Percentiles rank a stretch among this genome's conserved stretches.
Evolutionary conservation across 495 filamentous ascomycete species (phyloP).

Genomic region (Hypomontagnella submonticulosa): DNA sequence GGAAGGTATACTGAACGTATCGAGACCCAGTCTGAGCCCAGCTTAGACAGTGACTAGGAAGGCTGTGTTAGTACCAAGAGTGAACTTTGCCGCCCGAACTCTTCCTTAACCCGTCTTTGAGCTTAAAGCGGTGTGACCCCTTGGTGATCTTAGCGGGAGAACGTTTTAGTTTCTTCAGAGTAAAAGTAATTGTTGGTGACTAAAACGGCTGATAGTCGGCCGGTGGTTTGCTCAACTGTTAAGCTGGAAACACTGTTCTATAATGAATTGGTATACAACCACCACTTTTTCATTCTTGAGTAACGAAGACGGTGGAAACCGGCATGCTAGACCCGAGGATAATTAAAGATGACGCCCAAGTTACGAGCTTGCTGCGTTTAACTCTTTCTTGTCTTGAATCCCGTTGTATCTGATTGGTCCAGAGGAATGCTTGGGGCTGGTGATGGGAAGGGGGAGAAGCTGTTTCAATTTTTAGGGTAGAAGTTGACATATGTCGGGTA

Average conservation of each 20-base stretch:
- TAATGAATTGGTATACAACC: slow-evolving; percentile 1
- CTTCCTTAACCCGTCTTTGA: slow-evolving; percentile 11
- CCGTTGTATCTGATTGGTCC: slow-evolving; percentile 24
- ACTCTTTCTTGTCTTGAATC: slow-evolving; percentile 7
- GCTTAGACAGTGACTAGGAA: slow-evolving; percentile 2
- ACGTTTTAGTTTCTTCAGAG: slow-evolving; percentile 2
- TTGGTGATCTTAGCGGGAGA: slow-evolving; percentile 5
- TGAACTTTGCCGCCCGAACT: slow-evolving; percentile 17
- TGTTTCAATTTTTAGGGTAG: slow-evolving; percentile 22
- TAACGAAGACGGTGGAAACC: slow-evolving; percentile 16
- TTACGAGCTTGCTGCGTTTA: slow-evolving; percentile 10
- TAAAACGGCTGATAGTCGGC: slow-evolving; percentile 37
- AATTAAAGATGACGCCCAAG: slow-evolving; percentile 19
- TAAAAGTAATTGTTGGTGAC: slow-evolving; percentile 27
- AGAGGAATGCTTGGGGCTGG: slow-evolving; percentile 25
- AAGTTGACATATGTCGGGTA: not conserved
- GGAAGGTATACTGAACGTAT: slow-evolving; percentile 31
- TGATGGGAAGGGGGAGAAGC: slow-evolving; percentile 9
- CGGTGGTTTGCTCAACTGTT: slow-evolving; percentile 39
- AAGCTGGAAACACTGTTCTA: not conserved
- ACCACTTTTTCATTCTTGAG: slow-evolving; percentile 21
- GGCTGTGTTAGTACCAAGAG: slow-evolving; percentile 14
- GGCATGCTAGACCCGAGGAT: slow-evolving; percentile 4
- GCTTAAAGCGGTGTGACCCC: slow-evolving; percentile 29
- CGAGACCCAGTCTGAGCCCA: slow-evolving; percentile 1